Percentiles rank a stretch among this genome's conserved stretches.
Conservation (phyloP, 2,329 filamentous ascomycete species). For the Clarireedia monteithiana region DNA sequence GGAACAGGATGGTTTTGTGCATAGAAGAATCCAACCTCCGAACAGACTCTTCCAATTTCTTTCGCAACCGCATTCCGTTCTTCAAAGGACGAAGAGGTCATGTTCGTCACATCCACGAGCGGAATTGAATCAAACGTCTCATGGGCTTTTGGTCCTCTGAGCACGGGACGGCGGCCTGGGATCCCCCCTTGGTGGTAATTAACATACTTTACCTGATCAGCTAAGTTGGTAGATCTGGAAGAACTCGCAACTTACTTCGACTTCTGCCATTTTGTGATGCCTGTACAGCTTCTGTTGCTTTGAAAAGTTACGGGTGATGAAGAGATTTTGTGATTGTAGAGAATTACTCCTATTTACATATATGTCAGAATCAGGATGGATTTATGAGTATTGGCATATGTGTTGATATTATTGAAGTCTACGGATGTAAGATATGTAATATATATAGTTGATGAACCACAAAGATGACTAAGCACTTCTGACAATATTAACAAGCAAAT, state of each 20-base stretch:
- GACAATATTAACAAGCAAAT: neutral
- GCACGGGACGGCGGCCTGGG: neutral
- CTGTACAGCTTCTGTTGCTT: neutral
- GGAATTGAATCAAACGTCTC: neutral
- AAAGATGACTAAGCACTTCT: too few species aligned
- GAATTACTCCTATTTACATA: neutral
- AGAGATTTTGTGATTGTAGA: neutral
- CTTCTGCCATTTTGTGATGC: neutral
- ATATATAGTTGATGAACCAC: too few species aligned
- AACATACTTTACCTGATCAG: constrained; percentile 7
- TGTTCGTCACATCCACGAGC: neutral
- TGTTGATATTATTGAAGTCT: too few species aligned
- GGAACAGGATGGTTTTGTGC: neutral
- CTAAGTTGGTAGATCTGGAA: neutral
- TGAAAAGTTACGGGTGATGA: neutral
- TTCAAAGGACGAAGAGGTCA: neutral
- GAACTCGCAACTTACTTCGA: neutral
- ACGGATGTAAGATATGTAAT: too few species aligned
- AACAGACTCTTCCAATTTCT: neutral
- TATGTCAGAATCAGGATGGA: neutral
- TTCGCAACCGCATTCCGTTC: neutral
- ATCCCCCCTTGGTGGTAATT: neutral
- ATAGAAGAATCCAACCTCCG: neutral
- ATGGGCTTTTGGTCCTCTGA: neutral
- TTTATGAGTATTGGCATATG: too few species aligned